Conservation (phyloP, 805 yeast species). For the Candida succiphila region DNA sequence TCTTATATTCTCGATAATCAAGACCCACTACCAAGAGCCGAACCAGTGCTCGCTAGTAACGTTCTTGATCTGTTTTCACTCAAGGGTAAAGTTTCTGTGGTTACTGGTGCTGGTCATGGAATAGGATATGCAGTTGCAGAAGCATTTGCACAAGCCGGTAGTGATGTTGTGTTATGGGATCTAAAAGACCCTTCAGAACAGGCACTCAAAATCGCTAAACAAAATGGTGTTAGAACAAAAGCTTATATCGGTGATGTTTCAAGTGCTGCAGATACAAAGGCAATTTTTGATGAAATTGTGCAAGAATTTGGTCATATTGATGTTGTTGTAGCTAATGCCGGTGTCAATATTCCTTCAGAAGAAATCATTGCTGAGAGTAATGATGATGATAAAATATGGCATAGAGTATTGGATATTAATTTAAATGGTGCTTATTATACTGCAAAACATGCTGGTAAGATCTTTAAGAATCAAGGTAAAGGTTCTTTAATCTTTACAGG, state of each 20-base stretch:
- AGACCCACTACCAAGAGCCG: slow-evolving; percentile 34
- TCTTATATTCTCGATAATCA: slow-evolving; percentile 10
- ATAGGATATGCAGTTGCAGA: slow-evolving; percentile 31
- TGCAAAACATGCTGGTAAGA: slow-evolving; percentile 36
- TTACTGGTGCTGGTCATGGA: slow-evolving; percentile 32
- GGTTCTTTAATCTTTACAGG: slow-evolving; percentile 46
- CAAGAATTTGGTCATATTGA: slow-evolving; percentile 30
- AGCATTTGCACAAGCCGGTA: slow-evolving; percentile 33
- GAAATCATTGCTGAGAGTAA: slow-evolving; percentile 12
- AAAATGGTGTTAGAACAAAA: slow-evolving; percentile 14
- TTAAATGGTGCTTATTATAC: slow-evolving; percentile 40
- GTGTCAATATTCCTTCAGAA: slow-evolving; percentile 20
- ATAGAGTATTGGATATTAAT: slow-evolving; percentile 38
- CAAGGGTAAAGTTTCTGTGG: slow-evolving; percentile 32
- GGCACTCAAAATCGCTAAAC: slow-evolving; percentile 29
- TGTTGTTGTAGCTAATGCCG: slow-evolving; percentile 33
- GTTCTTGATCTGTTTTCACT: slow-evolving; percentile 30
- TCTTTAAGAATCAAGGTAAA: slow-evolving; percentile 34
- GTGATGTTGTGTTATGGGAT: slow-evolving; percentile 33
- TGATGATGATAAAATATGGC: slow-evolving; percentile 31
- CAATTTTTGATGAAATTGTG: slow-evolving; percentile 20
- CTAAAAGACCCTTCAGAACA: slow-evolving; percentile 24
- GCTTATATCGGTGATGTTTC: slow-evolving; percentile 23
- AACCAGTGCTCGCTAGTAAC: slow-evolving; percentile 45
- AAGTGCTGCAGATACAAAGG: slow-evolving; percentile 20